phyloP scores from a whole-genome alignment of 495 filamentous ascomycete genomes.

The Hypoxylon cercidicola region DNA sequence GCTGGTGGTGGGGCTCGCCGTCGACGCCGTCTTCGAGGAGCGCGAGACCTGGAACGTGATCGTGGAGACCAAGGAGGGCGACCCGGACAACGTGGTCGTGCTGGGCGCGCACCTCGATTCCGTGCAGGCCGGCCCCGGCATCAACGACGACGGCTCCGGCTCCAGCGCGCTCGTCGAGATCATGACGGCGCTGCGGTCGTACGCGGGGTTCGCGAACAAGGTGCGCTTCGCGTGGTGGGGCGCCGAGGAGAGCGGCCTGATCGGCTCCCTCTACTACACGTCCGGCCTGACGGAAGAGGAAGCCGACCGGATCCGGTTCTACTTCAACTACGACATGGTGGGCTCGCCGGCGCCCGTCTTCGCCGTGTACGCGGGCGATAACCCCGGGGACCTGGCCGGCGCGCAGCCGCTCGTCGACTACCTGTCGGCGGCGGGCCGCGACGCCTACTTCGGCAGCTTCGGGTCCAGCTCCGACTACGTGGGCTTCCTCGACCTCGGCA shows the following conservation, averaged over 20 bases:
- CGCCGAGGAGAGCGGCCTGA: constrained; percentile 49
- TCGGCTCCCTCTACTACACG: constrained; percentile 53
- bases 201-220: constrained; percentile 50
- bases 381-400: constrained; percentile 52
- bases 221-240: constrained; percentile 55
- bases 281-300: constrained; percentile 41
- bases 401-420: constrained; percentile 49
- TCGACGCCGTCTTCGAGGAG: constrained; percentile 35
- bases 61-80: constrained; percentile 52
- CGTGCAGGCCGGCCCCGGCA: constrained; percentile 49
- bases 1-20: constrained; percentile 14
- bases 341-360: constrained; percentile 70
- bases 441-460: constrained; percentile 37
- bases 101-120: constrained; percentile 52
- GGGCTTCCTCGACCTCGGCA: constrained; percentile 55
- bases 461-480: constrained; percentile 51
- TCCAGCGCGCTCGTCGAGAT: constrained; percentile 51
- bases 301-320: constrained; percentile 46
- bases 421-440: constrained; percentile 41
- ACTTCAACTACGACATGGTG: constrained; percentile 63
- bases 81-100: constrained; percentile 49
- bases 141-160: constrained; percentile 54
- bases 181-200: constrained; percentile 40
- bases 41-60: constrained; percentile 49
- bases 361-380: constrained; percentile 63